Percentiles rank a stretch among this genome's conserved stretches.
Conservation (phyloP, 768 basidiomycete species). For the Tylopilus felleus region DNA sequence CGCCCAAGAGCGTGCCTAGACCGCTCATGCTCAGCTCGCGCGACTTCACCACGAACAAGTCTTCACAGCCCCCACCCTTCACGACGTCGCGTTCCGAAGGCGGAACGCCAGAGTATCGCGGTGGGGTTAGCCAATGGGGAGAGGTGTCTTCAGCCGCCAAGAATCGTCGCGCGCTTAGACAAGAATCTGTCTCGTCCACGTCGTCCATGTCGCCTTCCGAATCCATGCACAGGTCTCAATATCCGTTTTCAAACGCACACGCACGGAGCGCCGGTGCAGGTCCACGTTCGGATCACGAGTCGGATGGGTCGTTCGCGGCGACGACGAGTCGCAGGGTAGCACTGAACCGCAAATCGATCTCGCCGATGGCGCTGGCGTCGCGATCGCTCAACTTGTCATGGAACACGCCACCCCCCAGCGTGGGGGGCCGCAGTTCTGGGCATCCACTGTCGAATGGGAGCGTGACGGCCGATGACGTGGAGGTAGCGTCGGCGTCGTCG, state of each 20-base stretch:
- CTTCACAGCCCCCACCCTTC: slow-evolving; percentile 18
- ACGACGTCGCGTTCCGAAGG: slow-evolving; percentile 34
- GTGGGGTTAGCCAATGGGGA: slow-evolving; percentile 41
- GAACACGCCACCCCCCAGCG: slow-evolving; percentile 40
- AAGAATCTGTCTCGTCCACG: slow-evolving; percentile 59
- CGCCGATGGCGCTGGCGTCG: slow-evolving; percentile 65
- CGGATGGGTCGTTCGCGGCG: slow-evolving; percentile 41
- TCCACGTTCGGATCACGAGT: slow-evolving; percentile 51
- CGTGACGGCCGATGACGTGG: slow-evolving; percentile 21
- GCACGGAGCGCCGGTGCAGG: slow-evolving; percentile 20
- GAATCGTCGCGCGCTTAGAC: slow-evolving; percentile 38
- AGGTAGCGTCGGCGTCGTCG: slow-evolving; percentile 9
- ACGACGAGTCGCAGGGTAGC: slow-evolving; percentile 53
- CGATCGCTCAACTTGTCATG: slow-evolving; percentile 35
- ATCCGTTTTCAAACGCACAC: slow-evolving; percentile 14
- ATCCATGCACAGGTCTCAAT: slow-evolving; percentile 32
- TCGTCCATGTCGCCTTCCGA: slow-evolving; percentile 65
- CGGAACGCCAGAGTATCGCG: slow-evolving; percentile 32
- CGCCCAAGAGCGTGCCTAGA: slow-evolving; percentile 54
- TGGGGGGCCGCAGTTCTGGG: slow-evolving; percentile 26
- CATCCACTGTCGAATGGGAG: slow-evolving; percentile 18
- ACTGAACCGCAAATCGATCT: slow-evolving; percentile 63
- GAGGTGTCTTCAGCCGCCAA: slow-evolving; percentile 40
- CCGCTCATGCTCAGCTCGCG: slow-evolving; percentile 64
- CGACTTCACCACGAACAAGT: slow-evolving; percentile 36